A percentile compares a stretch with the other conserved stretches of the same genome.
phyloP scores from a whole-genome alignment of 1,139 yeast species.

The Pichia sp. region DNA sequence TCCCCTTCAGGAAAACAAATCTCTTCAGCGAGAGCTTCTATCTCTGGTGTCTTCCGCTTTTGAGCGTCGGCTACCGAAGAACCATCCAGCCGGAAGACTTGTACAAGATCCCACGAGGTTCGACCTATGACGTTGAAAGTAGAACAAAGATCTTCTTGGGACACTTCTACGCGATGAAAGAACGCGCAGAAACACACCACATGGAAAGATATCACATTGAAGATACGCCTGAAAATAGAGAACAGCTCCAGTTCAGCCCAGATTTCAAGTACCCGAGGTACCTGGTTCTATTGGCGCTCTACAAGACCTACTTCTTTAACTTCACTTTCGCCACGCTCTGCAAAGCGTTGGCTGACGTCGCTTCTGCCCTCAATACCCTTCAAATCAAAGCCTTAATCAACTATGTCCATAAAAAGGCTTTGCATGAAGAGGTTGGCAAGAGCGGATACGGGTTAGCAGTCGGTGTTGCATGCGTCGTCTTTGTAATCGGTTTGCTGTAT shows the following conservation, averaged over 20 bases:
- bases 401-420: slow-evolving; percentile 41
- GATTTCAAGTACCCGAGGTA: slow-evolving; percentile 38
- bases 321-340: slow-evolving; percentile 42
- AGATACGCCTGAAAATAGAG: slow-evolving; percentile 25
- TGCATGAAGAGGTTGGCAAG: slow-evolving; percentile 31
- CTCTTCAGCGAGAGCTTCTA: slow-evolving; percentile 40
- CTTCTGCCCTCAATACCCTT: slow-evolving; percentile 47
- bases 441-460: slow-evolving; percentile 61
- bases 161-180: slow-evolving; percentile 38
- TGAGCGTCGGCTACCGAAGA: slow-evolving; percentile 62
- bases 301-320: slow-evolving; percentile 52
- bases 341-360: slow-evolving; percentile 46
- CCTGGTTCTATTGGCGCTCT: slow-evolving; percentile 43
- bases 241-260: slow-evolving; percentile 22
- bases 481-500: slow-evolving; percentile 33
- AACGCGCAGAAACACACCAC: slow-evolving; percentile 31
- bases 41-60: slow-evolving; percentile 56
- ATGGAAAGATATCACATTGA: slow-evolving; percentile 25
- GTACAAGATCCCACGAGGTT: slow-evolving; percentile 47
- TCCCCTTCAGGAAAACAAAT: slow-evolving; percentile 39
- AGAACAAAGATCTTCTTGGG: slow-evolving; percentile 39
- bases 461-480: slow-evolving; percentile 47
- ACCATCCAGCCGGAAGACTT: slow-evolving; percentile 63
- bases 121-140: slow-evolving; percentile 42
- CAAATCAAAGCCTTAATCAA: slow-evolving; percentile 50